phyloP scores from a whole-genome alignment of 1,284 basidiomycete species.

The Cutaneotrichosporon spelunceum region DNA sequence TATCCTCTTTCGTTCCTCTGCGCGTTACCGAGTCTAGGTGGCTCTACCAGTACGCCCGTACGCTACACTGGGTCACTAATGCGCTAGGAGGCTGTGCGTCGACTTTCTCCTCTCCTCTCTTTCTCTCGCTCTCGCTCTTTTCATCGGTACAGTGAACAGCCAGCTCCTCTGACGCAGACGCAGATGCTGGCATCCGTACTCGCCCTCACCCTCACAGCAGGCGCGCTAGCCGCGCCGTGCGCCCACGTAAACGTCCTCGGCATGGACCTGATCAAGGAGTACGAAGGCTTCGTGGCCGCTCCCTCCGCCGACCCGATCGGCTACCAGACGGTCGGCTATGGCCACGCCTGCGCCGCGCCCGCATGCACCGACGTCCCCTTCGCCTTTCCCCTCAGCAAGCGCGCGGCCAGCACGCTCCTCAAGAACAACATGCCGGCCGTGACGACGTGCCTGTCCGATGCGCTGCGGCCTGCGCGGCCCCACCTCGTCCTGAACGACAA shows the following conservation, averaged over 20 bases:
- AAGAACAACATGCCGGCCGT: slow-evolving; percentile 12
- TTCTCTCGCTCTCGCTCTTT: not conserved
- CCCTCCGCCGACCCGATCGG: slow-evolving; percentile 14
- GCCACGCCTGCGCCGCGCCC: slow-evolving; percentile 13
- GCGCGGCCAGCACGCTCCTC: slow-evolving; percentile 10
- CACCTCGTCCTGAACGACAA: slow-evolving; percentile 18
- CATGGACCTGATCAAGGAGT: slow-evolving; percentile 17
- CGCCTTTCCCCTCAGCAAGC: slow-evolving; percentile 12
- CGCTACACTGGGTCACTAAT: too few species aligned
- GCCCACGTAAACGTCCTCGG: slow-evolving; percentile 9
- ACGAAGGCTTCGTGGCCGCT: slow-evolving; percentile 13
- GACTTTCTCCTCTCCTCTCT: not conserved
- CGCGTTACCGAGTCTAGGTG: not conserved
- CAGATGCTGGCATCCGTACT: not conserved
- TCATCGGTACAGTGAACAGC: not conserved
- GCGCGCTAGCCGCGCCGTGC: slow-evolving; percentile 7
- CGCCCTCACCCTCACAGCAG: not conserved
- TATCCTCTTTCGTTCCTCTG: not conserved
- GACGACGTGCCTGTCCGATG: slow-evolving; percentile 10
- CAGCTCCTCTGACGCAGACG: not conserved
- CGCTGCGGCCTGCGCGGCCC: slow-evolving; percentile 1
- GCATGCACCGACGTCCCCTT: slow-evolving; percentile 10
- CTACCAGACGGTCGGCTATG: slow-evolving; percentile 18
- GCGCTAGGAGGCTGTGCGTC: not conserved
- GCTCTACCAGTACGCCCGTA: too few species aligned